Percentiles rank a stretch among this genome's conserved stretches.
Evolutionary conservation across 2,329 filamentous ascomycete genomes (phyloP).

Genomic region (Hypoxylon sp.): DNA sequence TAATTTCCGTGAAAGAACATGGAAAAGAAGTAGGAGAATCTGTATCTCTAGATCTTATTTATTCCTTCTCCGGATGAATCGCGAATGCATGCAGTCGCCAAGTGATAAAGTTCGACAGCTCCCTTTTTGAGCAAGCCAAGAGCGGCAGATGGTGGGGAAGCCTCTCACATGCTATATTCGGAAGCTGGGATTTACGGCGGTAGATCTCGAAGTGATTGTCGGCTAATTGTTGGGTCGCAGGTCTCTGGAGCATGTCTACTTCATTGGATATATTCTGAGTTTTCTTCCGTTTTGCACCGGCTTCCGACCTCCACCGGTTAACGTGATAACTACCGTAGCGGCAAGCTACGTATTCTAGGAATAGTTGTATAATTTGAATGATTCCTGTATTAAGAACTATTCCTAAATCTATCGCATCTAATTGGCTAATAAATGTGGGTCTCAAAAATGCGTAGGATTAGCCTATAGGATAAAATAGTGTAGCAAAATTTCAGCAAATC

Average conservation of each 20-base stretch:
- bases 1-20: background rate
- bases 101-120: slow-evolving; percentile 32
- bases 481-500: too few species aligned
- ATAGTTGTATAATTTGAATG: too few species aligned
- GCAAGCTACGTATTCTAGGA: too few species aligned
- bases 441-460: too few species aligned
- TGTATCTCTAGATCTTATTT: background rate
- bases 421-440: too few species aligned
- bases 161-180: slow-evolving; percentile 29
- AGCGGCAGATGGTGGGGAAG: slow-evolving; percentile 31
- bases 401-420: too few species aligned
- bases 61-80: slow-evolving; percentile 1
- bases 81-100: slow-evolving; percentile 13
- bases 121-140: slow-evolving; percentile 41
- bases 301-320: background rate
- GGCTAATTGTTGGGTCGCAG: slow-evolving; percentile 37
- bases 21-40: background rate
- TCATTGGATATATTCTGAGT: slow-evolving; percentile 3
- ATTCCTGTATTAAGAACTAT: too few species aligned
- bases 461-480: too few species aligned
- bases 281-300: slow-evolving; percentile 4
- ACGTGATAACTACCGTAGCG: background rate
- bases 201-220: slow-evolving; percentile 24
- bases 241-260: slow-evolving; percentile 2
- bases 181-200: slow-evolving; percentile 30